Base-by-base conservation (phyloP, 768 basidiomycete genomes). In the Dictyophora rubrovolvata region DNA sequence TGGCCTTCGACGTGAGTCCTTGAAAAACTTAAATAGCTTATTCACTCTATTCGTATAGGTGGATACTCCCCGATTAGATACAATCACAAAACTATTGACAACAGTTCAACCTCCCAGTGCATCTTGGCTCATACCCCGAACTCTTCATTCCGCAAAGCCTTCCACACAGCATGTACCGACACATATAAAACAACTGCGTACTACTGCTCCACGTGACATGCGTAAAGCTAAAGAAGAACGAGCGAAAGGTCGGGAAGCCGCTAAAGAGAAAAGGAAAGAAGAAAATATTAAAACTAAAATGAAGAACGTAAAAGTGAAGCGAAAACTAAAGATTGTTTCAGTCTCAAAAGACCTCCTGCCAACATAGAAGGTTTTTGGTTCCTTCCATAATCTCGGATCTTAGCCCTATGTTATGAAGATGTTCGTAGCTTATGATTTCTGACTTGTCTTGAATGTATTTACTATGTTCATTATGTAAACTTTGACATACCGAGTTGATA, bases 181-280 rank as follows among this genome's bases (percentile, higher is more conserved):
- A 0, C 86, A 90, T 66, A 77, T 92, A 63, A 94, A 93, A 66
- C 89, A 91, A 63, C 68, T 92, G 20, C 78, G 79, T 17, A 93
- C 92, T 1, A 82, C 84, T 28, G 81, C 84, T 3, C 91, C 91
- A 1, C 84, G 80, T 65, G 87, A 93, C 65, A 87, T 90, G 79
- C 87, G 79, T 66, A 76, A 72, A 34, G 82, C 83, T 34, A 90
- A 86, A 66, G 77, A 81, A 58, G 66, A 72, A 54, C 77, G 89
- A 59, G 67, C 69, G 37, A 72, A 73, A 65, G 82, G 77, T 18
- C 81, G 75, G 61, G 69, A 71, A 12, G 75, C 72, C 36, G 80
- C 81, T 1, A 86, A 76, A 64, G 65, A 68, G 60, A 69, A 65
- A 22, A 65, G 62, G 36, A 67, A 60, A 34, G 42, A 9, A 23